A percentile compares a stretch with the other conserved stretches of the same genome.
Evolutionary conservation across 2,329 filamentous ascomycete species (phyloP).

Genomic region (Zelopaecilomyces penicillatus): DNA sequence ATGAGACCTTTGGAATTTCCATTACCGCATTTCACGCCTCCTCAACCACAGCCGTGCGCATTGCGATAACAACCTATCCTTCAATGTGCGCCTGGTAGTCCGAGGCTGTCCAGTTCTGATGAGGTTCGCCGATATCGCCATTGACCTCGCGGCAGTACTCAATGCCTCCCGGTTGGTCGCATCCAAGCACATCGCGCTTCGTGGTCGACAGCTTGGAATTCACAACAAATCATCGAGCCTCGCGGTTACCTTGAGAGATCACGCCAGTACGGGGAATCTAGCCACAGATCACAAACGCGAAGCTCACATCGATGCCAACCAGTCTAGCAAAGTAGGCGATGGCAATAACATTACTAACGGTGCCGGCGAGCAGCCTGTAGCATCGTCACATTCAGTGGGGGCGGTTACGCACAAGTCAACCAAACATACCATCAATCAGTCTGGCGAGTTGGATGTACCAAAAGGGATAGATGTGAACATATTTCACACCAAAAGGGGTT

Average conservation of each 20-base stretch:
- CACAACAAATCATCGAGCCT: constrained; percentile 40
- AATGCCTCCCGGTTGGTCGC: constrained; percentile 62
- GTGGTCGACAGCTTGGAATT: constrained; percentile 44
- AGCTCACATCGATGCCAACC: neutral
- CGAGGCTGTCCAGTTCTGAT: constrained; percentile 29
- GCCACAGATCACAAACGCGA: neutral
- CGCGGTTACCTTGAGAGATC: constrained; percentile 24
- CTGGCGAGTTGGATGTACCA: constrained; percentile 27
- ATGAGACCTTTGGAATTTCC: too few species aligned
- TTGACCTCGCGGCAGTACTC: constrained; percentile 64
- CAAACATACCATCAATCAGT: neutral
- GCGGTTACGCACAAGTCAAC: neutral
- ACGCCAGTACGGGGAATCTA: constrained; percentile 3
- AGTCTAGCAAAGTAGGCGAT: neutral
- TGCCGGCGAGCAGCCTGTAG: neutral
- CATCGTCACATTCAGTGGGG: neutral
- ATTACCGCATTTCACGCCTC: too few species aligned
- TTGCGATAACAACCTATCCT: too few species aligned
- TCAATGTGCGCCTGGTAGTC: constrained; percentile 17
- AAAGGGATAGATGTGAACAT: constrained; percentile 36
- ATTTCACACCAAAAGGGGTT: constrained; percentile 39
- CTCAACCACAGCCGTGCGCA: too few species aligned
- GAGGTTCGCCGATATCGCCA: constrained; percentile 54
- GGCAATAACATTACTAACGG: neutral
- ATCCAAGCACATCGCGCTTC: constrained; percentile 51